phyloP scores from a whole-genome alignment of 768 basidiomycete species.

The Psilocybe sp. region DNA sequence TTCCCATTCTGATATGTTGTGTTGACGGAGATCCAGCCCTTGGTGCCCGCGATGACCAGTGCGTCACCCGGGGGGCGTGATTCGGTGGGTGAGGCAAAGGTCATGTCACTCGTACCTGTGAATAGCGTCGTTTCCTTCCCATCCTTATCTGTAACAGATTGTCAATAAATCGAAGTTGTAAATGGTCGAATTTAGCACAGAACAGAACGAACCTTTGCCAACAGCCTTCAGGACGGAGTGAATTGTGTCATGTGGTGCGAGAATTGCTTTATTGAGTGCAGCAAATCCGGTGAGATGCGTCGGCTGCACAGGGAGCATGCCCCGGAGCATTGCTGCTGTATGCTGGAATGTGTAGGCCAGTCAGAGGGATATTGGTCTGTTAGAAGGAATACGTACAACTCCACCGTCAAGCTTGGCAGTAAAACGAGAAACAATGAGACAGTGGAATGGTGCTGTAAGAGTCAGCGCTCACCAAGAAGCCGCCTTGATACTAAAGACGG shows the following conservation, averaged over 20 bases:
- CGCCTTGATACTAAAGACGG: constrained; percentile 65
- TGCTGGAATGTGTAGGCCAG: constrained; percentile 41
- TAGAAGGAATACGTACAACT: constrained; percentile 47
- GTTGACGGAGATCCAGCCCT: constrained; percentile 57
- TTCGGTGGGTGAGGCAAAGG: constrained; percentile 54
- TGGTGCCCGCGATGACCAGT: constrained; percentile 58
- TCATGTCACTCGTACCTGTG: constrained; percentile 62
- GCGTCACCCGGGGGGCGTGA: constrained; percentile 33
- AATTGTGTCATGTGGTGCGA: constrained; percentile 81
- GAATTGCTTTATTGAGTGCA: constrained; percentile 66
- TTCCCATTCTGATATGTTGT: too few relatives aligned
- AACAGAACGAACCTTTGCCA: constrained; percentile 16
- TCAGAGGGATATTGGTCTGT: neutral
- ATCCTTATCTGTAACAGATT: too few relatives aligned
- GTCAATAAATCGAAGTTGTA: too few relatives aligned
- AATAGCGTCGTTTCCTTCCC: constrained; percentile 11
- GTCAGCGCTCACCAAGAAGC: constrained; percentile 63
- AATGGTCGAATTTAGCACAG: too few relatives aligned
- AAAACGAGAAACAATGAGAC: constrained; percentile 1
- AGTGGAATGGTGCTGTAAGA: constrained; percentile 1
- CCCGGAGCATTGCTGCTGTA: constrained; percentile 60
- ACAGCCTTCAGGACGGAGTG: constrained; percentile 52
- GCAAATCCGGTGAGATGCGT: constrained; percentile 61
- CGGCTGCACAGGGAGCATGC: constrained; percentile 51
- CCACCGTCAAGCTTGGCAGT: constrained; percentile 66